These are phyloP conservation scores for Neonothopanus nambi DNA, from an alignment of 1,284 basidiomycete species.

Conservation along the genomic window DNA sequence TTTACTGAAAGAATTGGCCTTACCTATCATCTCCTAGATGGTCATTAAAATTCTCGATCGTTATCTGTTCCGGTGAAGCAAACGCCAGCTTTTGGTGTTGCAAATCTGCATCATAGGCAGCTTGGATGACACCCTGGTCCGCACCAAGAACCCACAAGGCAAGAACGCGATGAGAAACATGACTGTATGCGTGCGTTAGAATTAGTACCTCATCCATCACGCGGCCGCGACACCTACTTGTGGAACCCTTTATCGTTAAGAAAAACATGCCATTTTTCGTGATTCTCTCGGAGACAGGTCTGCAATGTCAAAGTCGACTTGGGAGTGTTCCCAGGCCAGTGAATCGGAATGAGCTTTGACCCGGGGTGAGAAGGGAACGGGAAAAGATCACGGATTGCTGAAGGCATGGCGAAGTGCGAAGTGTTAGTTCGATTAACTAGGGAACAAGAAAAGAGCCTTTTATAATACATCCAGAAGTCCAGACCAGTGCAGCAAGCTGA, in stretches of 20 bases:
- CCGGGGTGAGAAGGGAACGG: constrained; percentile 19
- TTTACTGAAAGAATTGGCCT: no score
- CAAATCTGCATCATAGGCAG: constrained; percentile 44
- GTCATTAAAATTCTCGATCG: constrained; percentile 43
- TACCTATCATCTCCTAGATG: constrained; percentile 52
- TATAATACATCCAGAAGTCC: no score
- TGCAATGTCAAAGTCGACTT: constrained; percentile 34
- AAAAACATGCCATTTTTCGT: constrained; percentile 44
- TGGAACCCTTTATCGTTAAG: constrained; percentile 45
- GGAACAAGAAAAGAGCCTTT: no score
- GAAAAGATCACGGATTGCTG: constrained; percentile 4
- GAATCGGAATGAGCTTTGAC: constrained; percentile 20
- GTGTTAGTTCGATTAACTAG: no score
- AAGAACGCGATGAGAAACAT: constrained; percentile 53
- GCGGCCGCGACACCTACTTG: constrained; percentile 33
- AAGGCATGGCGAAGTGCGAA: no score
- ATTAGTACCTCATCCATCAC: no score
- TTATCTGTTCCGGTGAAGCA: constrained; percentile 44
- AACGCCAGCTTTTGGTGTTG: constrained; percentile 39
- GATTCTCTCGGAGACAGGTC: constrained; percentile 40
- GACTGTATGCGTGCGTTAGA: constrained; percentile 31
- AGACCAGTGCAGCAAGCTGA: no score
- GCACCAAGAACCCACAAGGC: constrained; percentile 54
- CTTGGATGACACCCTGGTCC: constrained; percentile 37
- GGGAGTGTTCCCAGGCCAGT: constrained; percentile 31